Conservation (phyloP, 306 rosid genomes). For the Leucaena leucocephala region DNA sequence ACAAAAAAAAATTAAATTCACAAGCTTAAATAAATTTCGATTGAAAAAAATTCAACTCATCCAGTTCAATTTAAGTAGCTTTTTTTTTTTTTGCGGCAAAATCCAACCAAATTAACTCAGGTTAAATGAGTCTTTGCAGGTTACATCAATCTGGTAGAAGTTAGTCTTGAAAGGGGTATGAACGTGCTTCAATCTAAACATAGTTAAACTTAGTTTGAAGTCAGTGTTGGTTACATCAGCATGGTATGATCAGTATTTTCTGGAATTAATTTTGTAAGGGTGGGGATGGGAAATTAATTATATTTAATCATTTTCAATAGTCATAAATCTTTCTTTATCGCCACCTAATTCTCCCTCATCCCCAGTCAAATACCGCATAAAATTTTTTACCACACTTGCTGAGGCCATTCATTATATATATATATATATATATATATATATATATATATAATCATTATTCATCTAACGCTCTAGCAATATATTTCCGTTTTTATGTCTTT, state of each 20-base stretch:
- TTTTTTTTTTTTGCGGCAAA: background rate
- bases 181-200: background rate
- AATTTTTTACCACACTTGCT: background rate
- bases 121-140: background rate
- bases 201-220: background rate
- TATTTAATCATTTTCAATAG: constrained; percentile 11
- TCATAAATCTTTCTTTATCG: constrained; percentile 36
- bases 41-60: too few relatives aligned
- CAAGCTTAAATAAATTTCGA: too few relatives aligned
- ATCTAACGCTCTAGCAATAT: background rate
- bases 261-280: background rate
- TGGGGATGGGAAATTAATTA: background rate
- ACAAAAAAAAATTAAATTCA: too few relatives aligned
- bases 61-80: background rate
- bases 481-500: constrained; percentile 27
- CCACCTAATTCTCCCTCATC: constrained; percentile 32
- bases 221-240: background rate
- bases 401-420: background rate
- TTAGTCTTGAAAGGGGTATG: background rate
- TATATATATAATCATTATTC: constrained; percentile 6
- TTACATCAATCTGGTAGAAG: background rate
- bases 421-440: background rate
- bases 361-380: constrained; percentile 23
- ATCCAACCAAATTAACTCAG: background rate
- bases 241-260: background rate